Base-by-base conservation (phyloP, 179 eudicot species). In the Silene coronaria region DNA sequence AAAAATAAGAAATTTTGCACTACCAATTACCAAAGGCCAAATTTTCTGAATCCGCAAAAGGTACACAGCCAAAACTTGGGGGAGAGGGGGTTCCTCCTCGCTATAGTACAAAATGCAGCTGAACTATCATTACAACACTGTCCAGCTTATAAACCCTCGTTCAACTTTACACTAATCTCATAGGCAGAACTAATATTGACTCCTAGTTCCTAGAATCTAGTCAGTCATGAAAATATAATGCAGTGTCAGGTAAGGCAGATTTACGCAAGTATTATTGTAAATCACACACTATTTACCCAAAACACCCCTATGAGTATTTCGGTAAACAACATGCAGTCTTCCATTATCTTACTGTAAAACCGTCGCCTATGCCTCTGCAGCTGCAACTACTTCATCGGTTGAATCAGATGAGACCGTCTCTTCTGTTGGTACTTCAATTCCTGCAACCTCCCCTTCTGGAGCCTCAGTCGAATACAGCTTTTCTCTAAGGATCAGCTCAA, bases 401-500 rank as follows among this genome's bases (percentile, higher is more conserved):
- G 89, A 13, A 19, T 86, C 91, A 28, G 82, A 42, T 6, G 80
- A 64, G 71, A 82, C 71, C 19, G 79, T 70, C 17, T 75, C 84
- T 77, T 87, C 90, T 10, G 17, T 57, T 5, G 78, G 57, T 27
- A 75, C 84, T n/a, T 12, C 72, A 38, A 57, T 73, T 21, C 71
- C 83, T 53, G 59, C 0, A 19, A 12, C 12, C 28, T 77, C 78
- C 24, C 9, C 82, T 42, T 67, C 80, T 9, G 21, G 71, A 46
- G 60, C 68, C 67, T 72, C 74, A 42, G 76, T 6, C 24, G 78
- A 17, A 16, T 65, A 64, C n/a, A 95, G 79, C 58, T 87, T 92
- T 27, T 87, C 91, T 65, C 89, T 76, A 4, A 95, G 88, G 71
- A 81, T 87, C 73, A 66, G 26, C 42, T 45, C 77, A 17, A 95